Percentiles rank a stretch among this genome's conserved stretches.
These are phyloP conservation scores for Beauveria asiatica DNA, from an alignment of 2,329 filamentous ascomycete genomes.

Conservation along the genomic window DNA sequence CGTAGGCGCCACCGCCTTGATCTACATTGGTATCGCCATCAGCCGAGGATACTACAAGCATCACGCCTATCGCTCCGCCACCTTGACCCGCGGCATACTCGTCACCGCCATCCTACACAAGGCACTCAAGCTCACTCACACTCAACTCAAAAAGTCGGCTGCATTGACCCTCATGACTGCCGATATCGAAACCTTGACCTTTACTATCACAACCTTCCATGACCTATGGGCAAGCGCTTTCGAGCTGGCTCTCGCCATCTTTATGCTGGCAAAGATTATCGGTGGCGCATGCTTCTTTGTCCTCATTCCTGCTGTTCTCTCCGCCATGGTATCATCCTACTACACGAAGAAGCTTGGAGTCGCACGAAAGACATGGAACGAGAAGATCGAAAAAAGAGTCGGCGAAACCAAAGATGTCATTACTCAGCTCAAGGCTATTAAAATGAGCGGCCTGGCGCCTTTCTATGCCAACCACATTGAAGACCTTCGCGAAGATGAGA, in stretches of 20 bases:
- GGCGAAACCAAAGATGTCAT: slow-evolving; percentile 16
- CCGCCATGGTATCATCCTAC: slow-evolving; percentile 2
- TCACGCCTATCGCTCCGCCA: slow-evolving; percentile 4
- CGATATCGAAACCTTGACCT: slow-evolving; percentile 8
- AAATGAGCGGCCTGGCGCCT: slow-evolving; percentile 25
- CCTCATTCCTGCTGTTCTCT: background rate
- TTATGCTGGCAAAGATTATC: slow-evolving; percentile 8
- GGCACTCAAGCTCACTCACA: slow-evolving; percentile 5
- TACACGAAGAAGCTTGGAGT: slow-evolving; percentile 1
- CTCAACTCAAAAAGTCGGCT: slow-evolving; percentile 6
- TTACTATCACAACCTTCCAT: slow-evolving; percentile 5
- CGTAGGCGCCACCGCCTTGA: slow-evolving; percentile 6
- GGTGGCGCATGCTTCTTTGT: slow-evolving; percentile 4
- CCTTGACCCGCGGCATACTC: slow-evolving; percentile 7
- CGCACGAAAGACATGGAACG: slow-evolving; percentile 7
- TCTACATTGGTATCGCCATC: slow-evolving; percentile 7
- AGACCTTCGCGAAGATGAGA: slow-evolving; percentile 13
- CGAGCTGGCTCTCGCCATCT: slow-evolving; percentile 3
- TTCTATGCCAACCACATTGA: slow-evolving; percentile 8
- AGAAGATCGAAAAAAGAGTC: slow-evolving; percentile 7
- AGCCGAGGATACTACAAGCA: slow-evolving; percentile 10
- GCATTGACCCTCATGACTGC: slow-evolving; percentile 6
- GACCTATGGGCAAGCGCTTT: slow-evolving; percentile 8
- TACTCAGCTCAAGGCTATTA: slow-evolving; percentile 26
- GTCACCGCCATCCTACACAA: slow-evolving; percentile 8